These are phyloP conservation scores for Cladobotryum protrusum DNA, from an alignment of 2,329 filamentous ascomycete species.

Conservation along the genomic window DNA sequence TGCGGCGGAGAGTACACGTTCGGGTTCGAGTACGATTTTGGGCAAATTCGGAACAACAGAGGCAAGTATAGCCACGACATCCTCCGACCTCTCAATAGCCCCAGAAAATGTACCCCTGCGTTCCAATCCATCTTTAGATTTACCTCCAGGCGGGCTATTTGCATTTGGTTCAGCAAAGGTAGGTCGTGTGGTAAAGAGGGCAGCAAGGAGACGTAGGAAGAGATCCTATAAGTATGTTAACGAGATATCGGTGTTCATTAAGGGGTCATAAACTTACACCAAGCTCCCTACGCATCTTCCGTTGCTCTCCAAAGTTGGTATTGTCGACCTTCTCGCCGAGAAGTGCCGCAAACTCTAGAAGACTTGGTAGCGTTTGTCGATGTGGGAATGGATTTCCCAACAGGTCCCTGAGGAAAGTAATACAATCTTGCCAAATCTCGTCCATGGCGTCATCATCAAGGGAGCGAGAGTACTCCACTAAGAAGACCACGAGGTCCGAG, in stretches of 20 bases:
- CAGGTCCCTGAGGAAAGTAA: constrained; percentile 82
- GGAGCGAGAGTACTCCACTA: constrained; percentile 83
- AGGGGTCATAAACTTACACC: constrained; percentile 52
- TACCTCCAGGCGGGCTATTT: constrained; percentile 29
- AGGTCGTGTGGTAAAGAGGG: constrained; percentile 88
- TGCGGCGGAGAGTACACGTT: constrained; percentile 73
- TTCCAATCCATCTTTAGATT: constrained; percentile 31
- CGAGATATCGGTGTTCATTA: background rate
- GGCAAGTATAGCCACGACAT: constrained; percentile 74
- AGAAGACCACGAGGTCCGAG: constrained; percentile 76
- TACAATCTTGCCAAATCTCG: constrained; percentile 95
- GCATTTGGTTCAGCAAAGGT: constrained; percentile 55
- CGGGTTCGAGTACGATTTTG: constrained; percentile 77
- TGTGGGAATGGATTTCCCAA: constrained; percentile 92
- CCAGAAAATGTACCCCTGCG: constrained; percentile 28
- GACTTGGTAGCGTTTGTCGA: constrained; percentile 75
- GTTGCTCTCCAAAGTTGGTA: constrained; percentile 92
- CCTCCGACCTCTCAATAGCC: constrained; percentile 53
- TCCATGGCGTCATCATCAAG: constrained; percentile 97
- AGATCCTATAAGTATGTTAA: constrained; percentile 58
- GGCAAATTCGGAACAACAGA: constrained; percentile 73
- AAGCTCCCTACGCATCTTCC: constrained; percentile 83
- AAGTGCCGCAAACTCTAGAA: constrained; percentile 84
- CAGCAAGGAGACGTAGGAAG: constrained; percentile 79
- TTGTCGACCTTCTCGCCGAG: constrained; percentile 95